Percentiles rank a stretch among this genome's conserved stretches.
Conservation (phyloP, 441 rosid species). For the Corymbia citriodora region DNA sequence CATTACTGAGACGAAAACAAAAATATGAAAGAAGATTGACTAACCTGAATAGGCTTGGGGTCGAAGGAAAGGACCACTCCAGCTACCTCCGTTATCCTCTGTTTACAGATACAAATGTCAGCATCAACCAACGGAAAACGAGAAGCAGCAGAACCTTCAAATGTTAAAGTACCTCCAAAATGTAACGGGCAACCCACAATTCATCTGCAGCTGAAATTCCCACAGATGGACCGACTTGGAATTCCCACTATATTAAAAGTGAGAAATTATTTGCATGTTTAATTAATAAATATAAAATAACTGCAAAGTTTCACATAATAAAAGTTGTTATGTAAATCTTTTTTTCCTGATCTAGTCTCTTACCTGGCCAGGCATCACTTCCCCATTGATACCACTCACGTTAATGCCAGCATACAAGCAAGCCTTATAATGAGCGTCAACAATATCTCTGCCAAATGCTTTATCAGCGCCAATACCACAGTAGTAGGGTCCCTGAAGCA, state of each 20-base stretch:
- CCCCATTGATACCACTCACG: slow-evolving; percentile 80
- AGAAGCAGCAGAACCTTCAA: neutral
- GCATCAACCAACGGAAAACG: neutral
- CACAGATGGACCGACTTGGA: slow-evolving; percentile 79
- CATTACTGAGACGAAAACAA: neutral
- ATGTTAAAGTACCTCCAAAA: slow-evolving; percentile 50
- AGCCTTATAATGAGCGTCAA: slow-evolving; percentile 69
- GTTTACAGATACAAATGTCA: slow-evolving; percentile 5
- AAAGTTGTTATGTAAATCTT: neutral
- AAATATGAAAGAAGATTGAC: neutral
- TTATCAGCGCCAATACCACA: slow-evolving; percentile 78
- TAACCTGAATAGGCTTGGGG: slow-evolving; percentile 74
- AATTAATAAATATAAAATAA: neutral
- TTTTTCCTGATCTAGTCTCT: neutral
- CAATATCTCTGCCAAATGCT: slow-evolving; percentile 56
- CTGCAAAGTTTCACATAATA: neutral
- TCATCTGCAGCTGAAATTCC: slow-evolving; percentile 81
- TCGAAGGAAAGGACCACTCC: slow-evolving; percentile 81
- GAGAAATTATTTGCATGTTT: neutral
- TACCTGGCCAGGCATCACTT: slow-evolving; percentile 89
- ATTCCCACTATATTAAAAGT: slow-evolving; percentile 63
- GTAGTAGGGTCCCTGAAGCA: slow-evolving; percentile 72
- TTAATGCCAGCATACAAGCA: slow-evolving; percentile 75
- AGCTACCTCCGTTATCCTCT: slow-evolving; percentile 91
- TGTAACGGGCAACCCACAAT: slow-evolving; percentile 82